phyloP scores from a whole-genome alignment of 2,329 filamentous ascomycete species.

The Hansfordia pulvinata region DNA sequence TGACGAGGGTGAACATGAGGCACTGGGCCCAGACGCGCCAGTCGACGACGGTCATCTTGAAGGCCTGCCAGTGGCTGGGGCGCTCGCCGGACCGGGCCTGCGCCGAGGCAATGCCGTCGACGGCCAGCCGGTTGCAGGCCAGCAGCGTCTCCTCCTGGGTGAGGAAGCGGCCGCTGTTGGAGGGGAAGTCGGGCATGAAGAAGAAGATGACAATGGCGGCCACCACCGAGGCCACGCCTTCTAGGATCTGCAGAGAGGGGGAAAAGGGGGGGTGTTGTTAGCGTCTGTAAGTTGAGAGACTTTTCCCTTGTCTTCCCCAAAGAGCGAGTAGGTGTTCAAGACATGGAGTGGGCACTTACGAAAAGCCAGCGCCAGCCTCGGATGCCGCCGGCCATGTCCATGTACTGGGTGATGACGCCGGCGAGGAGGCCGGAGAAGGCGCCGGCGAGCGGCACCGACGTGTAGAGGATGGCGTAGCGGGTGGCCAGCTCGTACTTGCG shows the following conservation, averaged over 20 bases:
- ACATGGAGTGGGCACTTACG: slow-evolving; percentile 4
- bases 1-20: slow-evolving; percentile 13
- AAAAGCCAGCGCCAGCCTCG: slow-evolving; percentile 16
- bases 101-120: slow-evolving; percentile 10
- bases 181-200: slow-evolving; percentile 10
- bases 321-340: too few relatives aligned
- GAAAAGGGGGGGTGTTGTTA: too few relatives aligned
- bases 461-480: slow-evolving; percentile 9
- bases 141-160: slow-evolving; percentile 8
- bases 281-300: too few relatives aligned
- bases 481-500: slow-evolving; percentile 10
- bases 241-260: slow-evolving; percentile 5
- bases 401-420: slow-evolving; percentile 9
- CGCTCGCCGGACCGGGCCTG: slow-evolving; percentile 6
- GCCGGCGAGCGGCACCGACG: slow-evolving; percentile 9
- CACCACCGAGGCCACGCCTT: slow-evolving; percentile 5
- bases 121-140: slow-evolving; percentile 10
- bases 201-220: slow-evolving; percentile 6
- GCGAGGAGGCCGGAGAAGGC: slow-evolving; percentile 9
- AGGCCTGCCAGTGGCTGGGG: slow-evolving; percentile 10
- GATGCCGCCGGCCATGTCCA: slow-evolving; percentile 9
- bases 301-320: neutral
- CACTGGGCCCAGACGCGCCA: slow-evolving; percentile 10
- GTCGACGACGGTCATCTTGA: slow-evolving; percentile 13
- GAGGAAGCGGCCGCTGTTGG: slow-evolving; percentile 7